Conservation (phyloP, 2,329 filamentous ascomycete species). For the Bipolaris sorokiniana region DNA sequence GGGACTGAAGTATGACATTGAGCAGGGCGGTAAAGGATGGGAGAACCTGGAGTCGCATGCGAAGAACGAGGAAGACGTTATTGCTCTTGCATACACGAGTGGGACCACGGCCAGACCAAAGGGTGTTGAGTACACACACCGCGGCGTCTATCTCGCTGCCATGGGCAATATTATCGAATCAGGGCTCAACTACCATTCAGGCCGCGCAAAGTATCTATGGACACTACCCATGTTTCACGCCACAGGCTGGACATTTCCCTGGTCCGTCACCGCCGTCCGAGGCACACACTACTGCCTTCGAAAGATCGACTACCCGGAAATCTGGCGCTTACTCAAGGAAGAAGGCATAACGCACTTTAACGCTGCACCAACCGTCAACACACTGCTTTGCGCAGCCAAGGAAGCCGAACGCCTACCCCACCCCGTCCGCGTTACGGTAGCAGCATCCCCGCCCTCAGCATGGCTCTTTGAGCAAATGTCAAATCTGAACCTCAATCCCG, state of each 20-base stretch:
- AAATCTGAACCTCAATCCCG: constrained; percentile 80
- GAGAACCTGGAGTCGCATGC: constrained; percentile 72
- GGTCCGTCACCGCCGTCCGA: constrained; percentile 89
- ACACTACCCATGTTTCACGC: constrained; percentile 86
- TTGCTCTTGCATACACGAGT: constrained; percentile 91
- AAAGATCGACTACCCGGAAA: constrained; percentile 92
- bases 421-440: constrained; percentile 86
- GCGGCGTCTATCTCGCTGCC: constrained; percentile 83
- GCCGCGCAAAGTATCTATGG: constrained; percentile 84
- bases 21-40: constrained; percentile 76
- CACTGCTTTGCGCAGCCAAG: constrained; percentile 79
- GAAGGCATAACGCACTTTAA: constrained; percentile 94
- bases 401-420: constrained; percentile 73
- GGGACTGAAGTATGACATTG: constrained; percentile 73
- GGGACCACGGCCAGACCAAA: constrained; percentile 92
- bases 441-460: constrained; percentile 86
- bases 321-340: constrained; percentile 86
- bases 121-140: constrained; percentile 89
- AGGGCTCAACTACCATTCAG: constrained; percentile 73
- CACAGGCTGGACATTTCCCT: constrained; percentile 82
- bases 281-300: constrained; percentile 95
- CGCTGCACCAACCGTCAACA: constrained; percentile 95
- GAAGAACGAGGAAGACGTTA: constrained; percentile 76
- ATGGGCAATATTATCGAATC: constrained; percentile 88
- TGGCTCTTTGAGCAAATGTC: constrained; percentile 95